A percentile compares a stretch with the other conserved stretches of the same genome.
Conservation (phyloP, 169 alveolate species). For the Fabrea salina region DNA sequence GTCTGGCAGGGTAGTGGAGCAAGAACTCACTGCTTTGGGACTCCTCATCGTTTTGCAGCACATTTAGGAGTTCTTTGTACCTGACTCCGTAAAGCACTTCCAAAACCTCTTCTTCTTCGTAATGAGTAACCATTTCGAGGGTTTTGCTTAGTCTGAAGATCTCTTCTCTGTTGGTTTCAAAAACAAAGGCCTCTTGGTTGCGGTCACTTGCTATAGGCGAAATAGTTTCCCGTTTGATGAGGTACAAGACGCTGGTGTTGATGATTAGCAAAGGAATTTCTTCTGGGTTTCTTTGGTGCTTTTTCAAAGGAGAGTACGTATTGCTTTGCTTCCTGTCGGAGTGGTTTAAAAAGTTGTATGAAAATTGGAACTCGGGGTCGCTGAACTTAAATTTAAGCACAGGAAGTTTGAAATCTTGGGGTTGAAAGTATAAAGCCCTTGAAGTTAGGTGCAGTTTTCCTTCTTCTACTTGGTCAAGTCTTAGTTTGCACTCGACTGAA, state of each 20-base stretch:
- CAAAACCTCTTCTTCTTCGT: constrained; percentile 14
- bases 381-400: constrained; percentile 21
- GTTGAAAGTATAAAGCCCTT: constrained; percentile 18
- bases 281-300: too few relatives aligned
- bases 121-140: constrained; percentile 16
- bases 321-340: too few relatives aligned
- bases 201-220: not conserved
- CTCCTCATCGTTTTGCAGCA: constrained; percentile 1
- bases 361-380: not conserved
- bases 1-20: constrained; percentile 29
- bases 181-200: not conserved
- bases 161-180: not conserved
- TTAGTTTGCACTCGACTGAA: not conserved
- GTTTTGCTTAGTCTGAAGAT: not conserved
- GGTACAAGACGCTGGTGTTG: too few relatives aligned
- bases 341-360: too few relatives aligned
- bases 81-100: constrained; percentile 14
- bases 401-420: not conserved
- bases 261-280: too few relatives aligned
- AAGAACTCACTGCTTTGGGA: constrained; percentile 22
- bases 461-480: not conserved
- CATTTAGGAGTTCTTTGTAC: constrained; percentile 19
- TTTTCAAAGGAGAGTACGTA: too few relatives aligned
- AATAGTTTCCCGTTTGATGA: too few relatives aligned
- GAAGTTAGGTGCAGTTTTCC: constrained; percentile 35